Evolutionary conservation across 352 stramenopile genomes (phyloP).

Genomic region (Blastocystis sp.): DNA sequence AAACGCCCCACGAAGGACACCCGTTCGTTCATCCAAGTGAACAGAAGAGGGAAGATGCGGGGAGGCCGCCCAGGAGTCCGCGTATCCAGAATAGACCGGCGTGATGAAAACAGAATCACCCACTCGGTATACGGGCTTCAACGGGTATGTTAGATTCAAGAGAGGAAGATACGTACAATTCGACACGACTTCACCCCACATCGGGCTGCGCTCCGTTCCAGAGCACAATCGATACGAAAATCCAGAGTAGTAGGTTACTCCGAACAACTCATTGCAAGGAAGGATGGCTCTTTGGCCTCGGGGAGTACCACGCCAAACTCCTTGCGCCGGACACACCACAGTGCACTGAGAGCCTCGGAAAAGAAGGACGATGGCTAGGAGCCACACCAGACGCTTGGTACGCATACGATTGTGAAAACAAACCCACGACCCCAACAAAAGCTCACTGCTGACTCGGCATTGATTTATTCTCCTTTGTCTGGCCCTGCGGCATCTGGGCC

Average conservation of each 20-base stretch:
- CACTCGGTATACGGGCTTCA: background rate
- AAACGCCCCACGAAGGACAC: background rate
- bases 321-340: background rate
- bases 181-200: background rate
- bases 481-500: background rate
- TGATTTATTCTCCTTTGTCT: background rate
- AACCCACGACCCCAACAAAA: no score
- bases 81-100: constrained; percentile 7
- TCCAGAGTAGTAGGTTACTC: background rate
- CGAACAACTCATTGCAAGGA: background rate
- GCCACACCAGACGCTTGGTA: no score
- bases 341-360: background rate
- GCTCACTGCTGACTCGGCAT: background rate
- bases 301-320: background rate
- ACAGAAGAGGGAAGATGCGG: constrained; percentile 10
- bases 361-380: background rate
- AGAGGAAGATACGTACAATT: background rate
- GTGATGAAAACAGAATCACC: background rate
- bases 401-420: no score
- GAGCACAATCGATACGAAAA: background rate
- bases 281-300: background rate
- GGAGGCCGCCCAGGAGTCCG: background rate
- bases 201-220: background rate
- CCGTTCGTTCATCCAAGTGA: background rate
- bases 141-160: background rate